These are phyloP conservation scores for Danielia reshetovae DNA, from an alignment of 805 yeast species.

Conservation along the genomic window DNA sequence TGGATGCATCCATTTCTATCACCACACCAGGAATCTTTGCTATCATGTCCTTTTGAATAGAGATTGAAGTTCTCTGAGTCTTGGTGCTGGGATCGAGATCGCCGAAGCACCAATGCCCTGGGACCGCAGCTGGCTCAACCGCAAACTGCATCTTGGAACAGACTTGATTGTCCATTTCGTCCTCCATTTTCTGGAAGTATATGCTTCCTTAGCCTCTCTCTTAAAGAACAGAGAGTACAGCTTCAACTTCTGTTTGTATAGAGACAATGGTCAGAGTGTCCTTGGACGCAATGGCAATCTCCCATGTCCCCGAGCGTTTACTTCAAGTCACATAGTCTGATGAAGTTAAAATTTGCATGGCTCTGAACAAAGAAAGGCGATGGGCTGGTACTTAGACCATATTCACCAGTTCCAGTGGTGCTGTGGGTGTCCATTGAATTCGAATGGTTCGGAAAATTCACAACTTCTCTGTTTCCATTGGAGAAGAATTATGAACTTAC, in stretches of 20 bases:
- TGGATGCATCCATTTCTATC: slow-evolving; percentile 31
- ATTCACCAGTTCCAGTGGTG: slow-evolving; percentile 56
- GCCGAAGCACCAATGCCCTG: slow-evolving; percentile 25
- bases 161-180: too few relatives aligned
- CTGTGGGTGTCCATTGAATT: slow-evolving; percentile 55
- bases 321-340: slow-evolving; percentile 53
- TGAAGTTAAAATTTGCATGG: slow-evolving; percentile 44
- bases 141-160: not conserved
- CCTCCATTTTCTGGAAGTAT: slow-evolving; percentile 20
- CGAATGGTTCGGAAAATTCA: too few relatives aligned
- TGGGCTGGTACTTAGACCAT: slow-evolving; percentile 57
- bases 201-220: slow-evolving; percentile 24
- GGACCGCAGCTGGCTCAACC: slow-evolving; percentile 8
- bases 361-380: slow-evolving; percentile 48
- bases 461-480: too few relatives aligned
- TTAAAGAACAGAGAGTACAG: slow-evolving; percentile 21
- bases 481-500: slow-evolving; percentile 11
- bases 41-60: too few relatives aligned
- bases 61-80: slow-evolving; percentile 23
- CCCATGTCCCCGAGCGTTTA: slow-evolving; percentile 50
- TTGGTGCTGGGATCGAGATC: slow-evolving; percentile 28
- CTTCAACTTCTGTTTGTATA: slow-evolving; percentile 23
- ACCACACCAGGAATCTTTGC: slow-evolving; percentile 25
- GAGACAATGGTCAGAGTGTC: slow-evolving; percentile 20
- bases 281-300: slow-evolving; percentile 20